Percentiles rank a stretch among this genome's conserved stretches.
These are phyloP conservation scores for Plectranthus barbatus DNA, from an alignment of 257 asterid species.

Conservation along the genomic window DNA sequence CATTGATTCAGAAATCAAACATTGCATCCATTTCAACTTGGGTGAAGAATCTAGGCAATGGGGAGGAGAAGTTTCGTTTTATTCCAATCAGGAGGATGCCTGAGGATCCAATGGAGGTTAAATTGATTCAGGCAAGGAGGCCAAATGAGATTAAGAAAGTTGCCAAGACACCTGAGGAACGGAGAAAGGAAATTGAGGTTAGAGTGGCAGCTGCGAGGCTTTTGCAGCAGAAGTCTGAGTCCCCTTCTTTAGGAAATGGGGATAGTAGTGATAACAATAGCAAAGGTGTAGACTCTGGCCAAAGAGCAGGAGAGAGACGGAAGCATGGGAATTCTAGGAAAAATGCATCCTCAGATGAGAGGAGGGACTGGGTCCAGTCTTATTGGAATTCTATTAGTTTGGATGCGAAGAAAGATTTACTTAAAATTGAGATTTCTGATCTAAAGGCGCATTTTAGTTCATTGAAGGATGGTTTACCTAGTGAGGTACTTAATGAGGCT, in stretches of 20 bases:
- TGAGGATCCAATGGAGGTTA: conserved; percentile 76
- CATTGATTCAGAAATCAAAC: conserved; percentile 60
- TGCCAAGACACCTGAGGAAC: conserved; percentile 65
- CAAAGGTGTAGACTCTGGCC: conserved; percentile 41
- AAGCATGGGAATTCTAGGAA: conserved; percentile 44
- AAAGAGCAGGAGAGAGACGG: conserved; percentile 53
- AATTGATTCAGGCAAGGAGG: conserved; percentile 45
- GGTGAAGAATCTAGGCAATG: conserved; percentile 63
- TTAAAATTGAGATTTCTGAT: conserved; percentile 36
- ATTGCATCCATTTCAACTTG: conserved; percentile 62
- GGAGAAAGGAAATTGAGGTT: conserved; percentile 76
- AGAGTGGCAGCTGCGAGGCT: conserved; percentile 78
- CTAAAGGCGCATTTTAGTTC: conserved; percentile 50
- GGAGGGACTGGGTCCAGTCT: conserved; percentile 51
- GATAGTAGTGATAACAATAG: conserved; percentile 27
- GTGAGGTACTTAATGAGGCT: conserved; percentile 51
- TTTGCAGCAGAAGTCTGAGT: conserved; percentile 62
- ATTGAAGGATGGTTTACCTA: conserved; percentile 37
- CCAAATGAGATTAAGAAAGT: conserved; percentile 75
- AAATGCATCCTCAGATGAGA: conserved; percentile 52
- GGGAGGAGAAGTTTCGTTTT: conserved; percentile 64
- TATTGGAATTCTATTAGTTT: conserved; percentile 58
- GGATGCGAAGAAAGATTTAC: conserved; percentile 45
- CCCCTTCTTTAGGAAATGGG: conserved; percentile 31
- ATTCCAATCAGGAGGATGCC: conserved; percentile 60